Base-by-base conservation (phyloP, 2,329 filamentous ascomycete species). In the Orbilia quercus region DNA sequence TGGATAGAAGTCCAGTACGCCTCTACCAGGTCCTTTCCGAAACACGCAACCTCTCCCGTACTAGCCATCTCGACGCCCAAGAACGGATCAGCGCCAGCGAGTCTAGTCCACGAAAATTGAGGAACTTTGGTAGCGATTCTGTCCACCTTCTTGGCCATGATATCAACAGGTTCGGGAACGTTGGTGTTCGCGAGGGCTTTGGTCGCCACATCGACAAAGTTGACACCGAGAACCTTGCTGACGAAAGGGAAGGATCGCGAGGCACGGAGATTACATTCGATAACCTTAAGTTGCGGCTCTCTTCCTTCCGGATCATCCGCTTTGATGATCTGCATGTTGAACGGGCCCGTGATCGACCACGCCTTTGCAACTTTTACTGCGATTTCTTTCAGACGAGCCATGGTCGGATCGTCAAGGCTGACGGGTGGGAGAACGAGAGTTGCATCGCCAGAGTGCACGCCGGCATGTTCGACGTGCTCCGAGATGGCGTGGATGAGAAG, bases 321-420 rank as follows among this genome's bases (percentile, higher is more conserved):
- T 84, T 96, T 96, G 86, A 99, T 98, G 82, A 99, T 96, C 81
- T 99, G 95, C 94, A 99, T 98, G 86, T 99, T 99, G 88, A 98
- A 99, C 70, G 95, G 95, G 63, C 95, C 95, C 18, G 92, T 98
- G 81, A 98, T 98, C 79, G 87, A 92, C 92, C 94, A 97, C 51
- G 95, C 95, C 83, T 95, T 91, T 76, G 95, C 95, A 58, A 99
- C 93, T 87, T 96, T 98, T 82, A 93, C 83, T 14, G 95, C 94
- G 78, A 99, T 98, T 77, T 91, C 91, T 88, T 97, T 98, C 79
- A 96, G 87, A 74, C 95, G 91, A 76, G 87, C 87, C 86, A 96
- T 90, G 76, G 90, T 90, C 67, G 82, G 83, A 77, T 90, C 84
- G 76, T 96, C 91, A 22, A 98, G 88, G 80, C 87, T 90, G 75